phyloP scores from a whole-genome alignment of 208 protist genomes.

The Herpetomonas muscarum region DNA sequence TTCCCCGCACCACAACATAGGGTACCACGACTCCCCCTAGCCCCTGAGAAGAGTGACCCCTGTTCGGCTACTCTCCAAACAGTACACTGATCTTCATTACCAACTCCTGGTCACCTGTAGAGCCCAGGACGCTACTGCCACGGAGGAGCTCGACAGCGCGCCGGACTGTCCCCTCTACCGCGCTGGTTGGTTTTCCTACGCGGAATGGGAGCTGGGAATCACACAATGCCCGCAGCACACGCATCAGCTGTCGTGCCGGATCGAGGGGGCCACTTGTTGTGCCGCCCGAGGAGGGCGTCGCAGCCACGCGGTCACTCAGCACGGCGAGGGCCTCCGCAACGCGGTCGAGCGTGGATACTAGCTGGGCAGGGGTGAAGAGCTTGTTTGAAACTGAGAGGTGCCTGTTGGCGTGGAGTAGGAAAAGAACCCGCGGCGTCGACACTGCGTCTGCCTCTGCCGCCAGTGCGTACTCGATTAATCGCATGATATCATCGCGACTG shows the following conservation, averaged over 20 bases:
- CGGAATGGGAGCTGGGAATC: not conserved
- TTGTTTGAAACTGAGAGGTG: conserved; percentile 3
- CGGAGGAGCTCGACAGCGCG: not conserved
- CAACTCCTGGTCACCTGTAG: not conserved
- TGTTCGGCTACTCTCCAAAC: not conserved
- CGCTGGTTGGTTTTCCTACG: not conserved
- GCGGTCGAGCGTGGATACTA: not conserved
- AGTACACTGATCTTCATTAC: not conserved
- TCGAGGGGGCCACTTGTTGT: too few species aligned
- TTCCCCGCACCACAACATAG: too few species aligned
- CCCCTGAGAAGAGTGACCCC: too few species aligned
- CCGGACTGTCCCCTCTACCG: too few species aligned
- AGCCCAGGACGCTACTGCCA: not conserved
- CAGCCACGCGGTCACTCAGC: too few species aligned
- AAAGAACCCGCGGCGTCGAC: conserved; percentile 24
- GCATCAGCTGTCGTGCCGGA: not conserved
- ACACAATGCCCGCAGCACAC: not conserved
- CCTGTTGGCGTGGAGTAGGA: conserved; percentile 24
- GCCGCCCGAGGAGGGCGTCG: too few species aligned
- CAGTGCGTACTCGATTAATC: too few species aligned
- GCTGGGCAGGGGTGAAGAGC: conserved; percentile 9
- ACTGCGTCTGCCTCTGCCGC: too few species aligned
- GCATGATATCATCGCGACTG: too few species aligned
- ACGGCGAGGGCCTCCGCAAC: too few species aligned
- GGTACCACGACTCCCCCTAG: too few species aligned